Conservation (phyloP, 495 filamentous ascomycete genomes). For the Penicillium nucicola region DNA sequence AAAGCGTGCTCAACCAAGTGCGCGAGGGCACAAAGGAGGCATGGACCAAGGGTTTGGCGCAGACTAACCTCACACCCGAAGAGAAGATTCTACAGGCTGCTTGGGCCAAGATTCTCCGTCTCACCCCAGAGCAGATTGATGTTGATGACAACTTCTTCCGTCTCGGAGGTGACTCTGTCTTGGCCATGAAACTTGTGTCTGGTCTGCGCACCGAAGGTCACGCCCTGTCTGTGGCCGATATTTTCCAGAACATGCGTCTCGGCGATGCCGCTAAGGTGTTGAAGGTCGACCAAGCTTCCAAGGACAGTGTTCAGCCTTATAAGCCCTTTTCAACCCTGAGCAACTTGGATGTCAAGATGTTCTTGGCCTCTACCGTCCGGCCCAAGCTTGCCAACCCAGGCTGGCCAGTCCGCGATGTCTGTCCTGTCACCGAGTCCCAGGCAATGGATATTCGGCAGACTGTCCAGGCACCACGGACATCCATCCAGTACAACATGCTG, state of each 20-base stretch:
- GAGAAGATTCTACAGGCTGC: slow-evolving; percentile 40
- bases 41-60: slow-evolving; percentile 17
- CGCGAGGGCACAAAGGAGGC: slow-evolving; percentile 18
- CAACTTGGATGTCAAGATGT: slow-evolving; percentile 22
- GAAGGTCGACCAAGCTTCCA: slow-evolving; percentile 21
- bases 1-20: slow-evolving; percentile 15
- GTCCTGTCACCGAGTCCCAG: slow-evolving; percentile 37
- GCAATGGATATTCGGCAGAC: slow-evolving; percentile 51
- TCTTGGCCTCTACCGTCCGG: slow-evolving; percentile 21
- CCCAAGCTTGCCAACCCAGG: slow-evolving; percentile 27
- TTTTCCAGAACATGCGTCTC: slow-evolving; percentile 48
- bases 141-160: slow-evolving; percentile 47
- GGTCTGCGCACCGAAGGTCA: slow-evolving; percentile 32
- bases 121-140: slow-evolving; percentile 34
- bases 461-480: slow-evolving; percentile 39
- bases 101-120: slow-evolving; percentile 45
- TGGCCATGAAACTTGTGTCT: slow-evolving; percentile 45
- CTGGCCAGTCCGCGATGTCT: slow-evolving; percentile 34
- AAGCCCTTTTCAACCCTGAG: slow-evolving; percentile 37
- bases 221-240: slow-evolving; percentile 34
- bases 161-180: slow-evolving; percentile 44
- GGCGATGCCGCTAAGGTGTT: slow-evolving; percentile 33
- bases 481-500: slow-evolving; percentile 44
- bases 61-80: slow-evolving; percentile 23
- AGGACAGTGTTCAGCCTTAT: slow-evolving; percentile 18